Conservation (phyloP, 2,329 filamentous ascomycete genomes). For the Diaporthe ilicicola region DNA sequence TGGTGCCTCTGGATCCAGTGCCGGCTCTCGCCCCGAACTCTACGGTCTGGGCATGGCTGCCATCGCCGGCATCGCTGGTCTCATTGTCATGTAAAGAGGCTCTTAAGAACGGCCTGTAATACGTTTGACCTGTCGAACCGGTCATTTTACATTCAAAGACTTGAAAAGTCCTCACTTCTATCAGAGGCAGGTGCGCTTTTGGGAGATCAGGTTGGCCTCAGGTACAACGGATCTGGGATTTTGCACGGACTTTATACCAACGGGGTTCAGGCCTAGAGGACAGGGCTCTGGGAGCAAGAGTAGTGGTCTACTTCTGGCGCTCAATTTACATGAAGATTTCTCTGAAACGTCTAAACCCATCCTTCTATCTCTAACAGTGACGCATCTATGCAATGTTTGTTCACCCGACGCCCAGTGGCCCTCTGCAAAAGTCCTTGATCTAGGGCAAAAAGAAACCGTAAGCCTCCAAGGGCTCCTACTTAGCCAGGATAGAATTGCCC, state of each 20-base stretch:
- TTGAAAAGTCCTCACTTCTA: constrained; percentile 2
- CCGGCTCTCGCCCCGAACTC: constrained; percentile 25
- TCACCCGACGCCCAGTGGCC: neutral
- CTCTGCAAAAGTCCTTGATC: neutral
- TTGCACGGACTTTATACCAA: constrained; percentile 13
- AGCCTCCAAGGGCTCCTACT: neutral
- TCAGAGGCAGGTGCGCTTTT: neutral
- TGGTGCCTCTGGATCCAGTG: constrained; percentile 18
- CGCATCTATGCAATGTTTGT: neutral
- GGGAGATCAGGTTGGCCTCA: neutral
- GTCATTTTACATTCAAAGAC: neutral
- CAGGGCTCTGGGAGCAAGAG: neutral
- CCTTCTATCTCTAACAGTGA: neutral
- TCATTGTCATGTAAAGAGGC: constrained; percentile 19
- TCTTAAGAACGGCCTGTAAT: neutral
- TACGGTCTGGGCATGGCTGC: constrained; percentile 30
- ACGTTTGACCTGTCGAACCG: too few species aligned
- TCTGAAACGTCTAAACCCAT: neutral
- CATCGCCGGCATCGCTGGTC: constrained; percentile 25
- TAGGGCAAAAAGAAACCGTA: neutral
- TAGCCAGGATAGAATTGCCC: constrained; percentile 50
- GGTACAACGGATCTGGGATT: neutral
- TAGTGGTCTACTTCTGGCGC: neutral
- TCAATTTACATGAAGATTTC: neutral
- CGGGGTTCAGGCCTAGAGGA: neutral